phyloP scores from a whole-genome alignment of 108 stramenopile species.

The Stephanodiscus triporus region DNA sequence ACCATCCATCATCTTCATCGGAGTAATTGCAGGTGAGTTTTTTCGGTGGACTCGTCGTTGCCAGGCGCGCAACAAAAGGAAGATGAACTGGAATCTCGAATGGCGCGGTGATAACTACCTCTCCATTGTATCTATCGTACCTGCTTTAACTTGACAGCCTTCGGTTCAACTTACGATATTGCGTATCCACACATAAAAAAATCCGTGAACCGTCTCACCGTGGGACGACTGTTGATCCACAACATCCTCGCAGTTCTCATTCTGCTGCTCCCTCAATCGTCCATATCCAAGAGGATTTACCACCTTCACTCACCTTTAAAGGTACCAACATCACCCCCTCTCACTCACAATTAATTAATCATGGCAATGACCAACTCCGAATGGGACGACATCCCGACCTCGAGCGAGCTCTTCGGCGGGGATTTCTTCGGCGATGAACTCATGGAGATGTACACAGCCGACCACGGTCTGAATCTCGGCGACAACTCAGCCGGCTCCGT shows the following conservation, averaged over 20 bases:
- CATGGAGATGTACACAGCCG: slow-evolving; percentile 76
- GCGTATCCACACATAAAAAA: too few relatives aligned
- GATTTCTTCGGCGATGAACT: slow-evolving; percentile 85
- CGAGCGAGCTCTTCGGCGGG: slow-evolving; percentile 77
- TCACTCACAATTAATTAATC: background rate
- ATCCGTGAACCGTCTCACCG: too few relatives aligned
- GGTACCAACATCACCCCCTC: slow-evolving; percentile 9
- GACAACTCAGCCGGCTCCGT: slow-evolving; percentile 33
- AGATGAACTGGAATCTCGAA: too few relatives aligned
- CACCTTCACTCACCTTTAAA: slow-evolving; percentile 8
- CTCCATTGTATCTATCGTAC: too few relatives aligned
- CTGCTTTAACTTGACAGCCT: too few relatives aligned
- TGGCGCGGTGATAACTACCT: too few relatives aligned
- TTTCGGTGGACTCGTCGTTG: too few relatives aligned
- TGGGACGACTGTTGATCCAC: too few relatives aligned
- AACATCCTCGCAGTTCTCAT: background rate
- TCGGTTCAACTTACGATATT: too few relatives aligned
- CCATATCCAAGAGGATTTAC: background rate
- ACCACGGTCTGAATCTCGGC: slow-evolving; percentile 45
- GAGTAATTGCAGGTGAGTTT: too few relatives aligned
- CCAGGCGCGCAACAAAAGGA: too few relatives aligned
- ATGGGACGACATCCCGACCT: slow-evolving; percentile 48
- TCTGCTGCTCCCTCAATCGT: background rate
- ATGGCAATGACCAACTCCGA: slow-evolving; percentile 22
- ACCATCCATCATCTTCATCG: too few relatives aligned